phyloP scores from a whole-genome alignment of 179 eudicot species.

The Beta macrorhiza region DNA sequence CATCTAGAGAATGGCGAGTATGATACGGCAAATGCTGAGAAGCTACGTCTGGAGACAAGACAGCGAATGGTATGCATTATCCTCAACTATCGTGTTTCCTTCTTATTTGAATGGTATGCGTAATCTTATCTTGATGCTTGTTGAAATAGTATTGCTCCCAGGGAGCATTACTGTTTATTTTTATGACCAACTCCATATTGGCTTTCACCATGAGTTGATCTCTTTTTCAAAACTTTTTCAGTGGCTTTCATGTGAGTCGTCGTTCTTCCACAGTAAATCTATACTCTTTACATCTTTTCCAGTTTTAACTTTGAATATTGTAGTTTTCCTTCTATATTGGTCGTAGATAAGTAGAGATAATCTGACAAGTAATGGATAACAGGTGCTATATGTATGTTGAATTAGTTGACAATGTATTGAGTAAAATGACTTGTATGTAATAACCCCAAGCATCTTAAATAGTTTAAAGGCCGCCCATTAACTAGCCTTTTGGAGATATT shows the following conservation, averaged over 20 bases:
- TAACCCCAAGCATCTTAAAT: not conserved
- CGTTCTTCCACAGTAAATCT: not conserved
- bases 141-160: not conserved
- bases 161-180: not conserved
- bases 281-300: not conserved
- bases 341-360: not conserved
- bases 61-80: constrained; percentile 68
- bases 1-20: constrained; percentile 89
- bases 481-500: not conserved
- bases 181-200: not conserved
- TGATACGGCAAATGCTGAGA: constrained; percentile 80
- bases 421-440: not conserved
- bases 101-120: not conserved
- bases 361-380: not conserved
- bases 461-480: not conserved
- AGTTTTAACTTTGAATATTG: not conserved
- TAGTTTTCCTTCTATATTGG: not conserved
- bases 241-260: not conserved
- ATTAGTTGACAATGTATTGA: not conserved
- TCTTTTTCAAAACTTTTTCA: not conserved
- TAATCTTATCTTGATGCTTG: not conserved
- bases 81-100: not conserved
- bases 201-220: not conserved
- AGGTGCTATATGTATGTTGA: not conserved
- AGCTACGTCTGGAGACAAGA: constrained; percentile 71